phyloP scores from a whole-genome alignment of 768 basidiomycete species.

The Holtermannia corniformis region DNA sequence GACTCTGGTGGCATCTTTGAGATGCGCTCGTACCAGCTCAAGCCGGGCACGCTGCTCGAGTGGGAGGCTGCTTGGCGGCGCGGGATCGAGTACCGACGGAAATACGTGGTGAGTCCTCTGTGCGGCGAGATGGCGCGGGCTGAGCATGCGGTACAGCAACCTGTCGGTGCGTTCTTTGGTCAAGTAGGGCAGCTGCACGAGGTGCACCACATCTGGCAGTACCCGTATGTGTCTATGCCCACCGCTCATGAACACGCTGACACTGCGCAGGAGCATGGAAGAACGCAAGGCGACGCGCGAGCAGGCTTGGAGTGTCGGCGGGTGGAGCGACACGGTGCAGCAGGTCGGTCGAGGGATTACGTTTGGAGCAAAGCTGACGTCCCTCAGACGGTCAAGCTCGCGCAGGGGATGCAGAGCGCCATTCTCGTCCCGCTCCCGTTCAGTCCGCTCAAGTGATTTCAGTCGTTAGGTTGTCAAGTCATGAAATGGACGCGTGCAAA shows the following conservation, averaged over 20 bases:
- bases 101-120: slow-evolving; percentile 60
- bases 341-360: slow-evolving; percentile 51
- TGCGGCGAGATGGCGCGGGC: slow-evolving; percentile 45
- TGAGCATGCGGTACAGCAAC: slow-evolving; percentile 18
- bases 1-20: slow-evolving; percentile 88
- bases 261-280: slow-evolving; percentile 48
- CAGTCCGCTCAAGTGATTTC: slow-evolving; percentile 31
- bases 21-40: slow-evolving; percentile 68
- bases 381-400: slow-evolving; percentile 72
- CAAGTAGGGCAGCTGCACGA: slow-evolving; percentile 45
- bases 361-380: background rate
- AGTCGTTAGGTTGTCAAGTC: background rate
- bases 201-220: slow-evolving; percentile 97
- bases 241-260: background rate
- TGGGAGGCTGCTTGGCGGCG: slow-evolving; percentile 93
- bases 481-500: background rate
- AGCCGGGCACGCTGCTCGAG: slow-evolving; percentile 81
- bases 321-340: slow-evolving; percentile 89
- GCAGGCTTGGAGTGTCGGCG: slow-evolving; percentile 86
- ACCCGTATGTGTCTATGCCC: slow-evolving; percentile 53
- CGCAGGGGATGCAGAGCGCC: slow-evolving; percentile 74
- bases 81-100: slow-evolving; percentile 86
- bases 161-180: slow-evolving; percentile 40
- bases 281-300: slow-evolving; percentile 74
- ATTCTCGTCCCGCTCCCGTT: slow-evolving; percentile 50